Evolutionary conservation across 257 asterid genomes (phyloP).

Genomic region (Salvia rosmarinus): DNA sequence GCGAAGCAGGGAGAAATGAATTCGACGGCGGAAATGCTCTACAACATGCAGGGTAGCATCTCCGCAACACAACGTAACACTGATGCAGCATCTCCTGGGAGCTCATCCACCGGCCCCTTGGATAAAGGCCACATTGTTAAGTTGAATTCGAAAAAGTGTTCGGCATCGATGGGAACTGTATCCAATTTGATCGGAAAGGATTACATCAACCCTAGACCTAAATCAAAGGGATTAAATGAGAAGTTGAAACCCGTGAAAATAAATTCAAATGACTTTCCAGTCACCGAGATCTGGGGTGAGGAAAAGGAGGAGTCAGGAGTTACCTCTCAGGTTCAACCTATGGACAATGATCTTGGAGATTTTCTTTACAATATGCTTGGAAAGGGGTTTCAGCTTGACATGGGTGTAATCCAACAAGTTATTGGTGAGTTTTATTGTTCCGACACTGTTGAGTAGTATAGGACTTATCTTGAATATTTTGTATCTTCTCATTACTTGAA

Average conservation of each 20-base stretch:
- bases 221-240: conserved; percentile 39
- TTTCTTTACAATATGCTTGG: conserved; percentile 80
- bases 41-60: conserved; percentile 38
- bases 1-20: conserved; percentile 51
- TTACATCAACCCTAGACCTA: conserved; percentile 49
- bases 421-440: conserved; percentile 58
- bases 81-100: conserved; percentile 19
- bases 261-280: conserved; percentile 54
- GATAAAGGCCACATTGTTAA: conserved; percentile 35
- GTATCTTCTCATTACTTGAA: neutral
- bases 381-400: conserved; percentile 67
- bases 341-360: conserved; percentile 52
- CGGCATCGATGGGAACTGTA: conserved; percentile 73
- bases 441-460: neutral
- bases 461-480: neutral
- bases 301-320: conserved; percentile 38
- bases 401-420: conserved; percentile 57
- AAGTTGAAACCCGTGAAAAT: conserved; percentile 59
- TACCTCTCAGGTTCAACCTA: conserved; percentile 40
- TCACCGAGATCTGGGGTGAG: conserved; percentile 63
- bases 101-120: conserved; percentile 33
- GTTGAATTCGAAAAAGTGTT: conserved; percentile 48
- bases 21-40: conserved; percentile 51
- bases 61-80: conserved; percentile 35
- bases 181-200: conserved; percentile 65